Evolutionary conservation across 345 rosid species (phyloP).

Genomic region (Balakata baccata): DNA sequence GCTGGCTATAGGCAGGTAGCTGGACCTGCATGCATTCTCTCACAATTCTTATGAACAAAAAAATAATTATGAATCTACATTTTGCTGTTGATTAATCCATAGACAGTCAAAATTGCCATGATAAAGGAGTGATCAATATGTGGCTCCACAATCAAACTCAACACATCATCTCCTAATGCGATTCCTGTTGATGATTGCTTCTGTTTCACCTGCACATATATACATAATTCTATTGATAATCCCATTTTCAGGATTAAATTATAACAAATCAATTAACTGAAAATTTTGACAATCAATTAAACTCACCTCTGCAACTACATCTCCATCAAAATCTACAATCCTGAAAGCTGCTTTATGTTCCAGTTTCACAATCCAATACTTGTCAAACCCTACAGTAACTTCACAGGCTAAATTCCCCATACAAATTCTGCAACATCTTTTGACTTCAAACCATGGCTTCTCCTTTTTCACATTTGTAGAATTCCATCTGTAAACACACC

Average conservation of each 20-base stretch:
- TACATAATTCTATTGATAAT: neutral
- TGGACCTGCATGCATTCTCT: no score
- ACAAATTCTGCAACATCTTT: slow-evolving; percentile 18
- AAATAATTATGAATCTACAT: slow-evolving; percentile 5
- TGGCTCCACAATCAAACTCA: slow-evolving; percentile 27
- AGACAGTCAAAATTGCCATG: slow-evolving; percentile 24
- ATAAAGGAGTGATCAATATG: slow-evolving; percentile 25
- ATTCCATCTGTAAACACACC: slow-evolving; percentile 38
- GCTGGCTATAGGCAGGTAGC: no score
- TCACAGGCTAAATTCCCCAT: slow-evolving; percentile 26
- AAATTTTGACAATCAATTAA: no score
- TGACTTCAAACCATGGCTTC: slow-evolving; percentile 40
- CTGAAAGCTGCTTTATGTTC: slow-evolving; percentile 28
- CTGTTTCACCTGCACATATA: slow-evolving; percentile 38
- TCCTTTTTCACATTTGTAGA: neutral
- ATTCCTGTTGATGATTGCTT: slow-evolving; percentile 23
- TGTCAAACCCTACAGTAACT: slow-evolving; percentile 21
- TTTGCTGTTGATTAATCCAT: slow-evolving; percentile 27
- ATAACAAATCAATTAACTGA: no score
- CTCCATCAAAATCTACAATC: slow-evolving; percentile 26
- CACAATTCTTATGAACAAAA: neutral
- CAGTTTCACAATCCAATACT: slow-evolving; percentile 24
- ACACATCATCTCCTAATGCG: slow-evolving; percentile 27
- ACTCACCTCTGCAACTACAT: slow-evolving; percentile 39
- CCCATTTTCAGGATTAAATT: neutral